phyloP scores from a whole-genome alignment of 345 rosid genomes.

The Hirschfeldia incana region DNA sequence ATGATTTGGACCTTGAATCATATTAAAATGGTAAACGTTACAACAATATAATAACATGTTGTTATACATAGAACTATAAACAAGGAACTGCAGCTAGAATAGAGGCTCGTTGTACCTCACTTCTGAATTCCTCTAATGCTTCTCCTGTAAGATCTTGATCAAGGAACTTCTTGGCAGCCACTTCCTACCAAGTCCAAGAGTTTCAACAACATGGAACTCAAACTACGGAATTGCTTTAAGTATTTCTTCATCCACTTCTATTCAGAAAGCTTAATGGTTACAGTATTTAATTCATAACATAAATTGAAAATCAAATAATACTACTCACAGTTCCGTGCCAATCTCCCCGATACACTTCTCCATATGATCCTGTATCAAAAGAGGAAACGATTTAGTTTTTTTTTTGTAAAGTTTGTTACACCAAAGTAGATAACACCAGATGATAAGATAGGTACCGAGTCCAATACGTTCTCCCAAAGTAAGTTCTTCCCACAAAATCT shows the following conservation, averaged over 20 bases:
- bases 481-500: conserved; percentile 89
- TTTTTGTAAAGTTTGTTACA: conserved; percentile 9
- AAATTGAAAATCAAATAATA: conserved; percentile 8
- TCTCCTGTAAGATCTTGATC: conserved; percentile 85
- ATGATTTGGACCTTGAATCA: conserved; percentile 69
- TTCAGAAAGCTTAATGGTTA: conserved; percentile 7
- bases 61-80: conserved; percentile 3
- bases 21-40: not conserved
- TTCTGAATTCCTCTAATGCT: conserved; percentile 83
- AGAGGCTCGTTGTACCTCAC: conserved; percentile 62
- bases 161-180: conserved; percentile 93
- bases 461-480: conserved; percentile 95
- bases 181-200: conserved; percentile 62
- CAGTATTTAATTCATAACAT: not conserved
- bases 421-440: conserved; percentile 31
- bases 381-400: conserved; percentile 21
- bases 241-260: conserved; percentile 18
- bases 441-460: conserved; percentile 64
- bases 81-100: not conserved
- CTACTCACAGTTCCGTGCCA: conserved; percentile 98
- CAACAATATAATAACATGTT: not conserved
- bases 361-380: conserved; percentile 83
- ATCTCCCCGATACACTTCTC: conserved; percentile 96
- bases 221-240: conserved; percentile 13
- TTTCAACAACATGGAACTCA: conserved; percentile 31